phyloP scores from a whole-genome alignment of 495 filamentous ascomycete species.

The Xylaria scruposa region DNA sequence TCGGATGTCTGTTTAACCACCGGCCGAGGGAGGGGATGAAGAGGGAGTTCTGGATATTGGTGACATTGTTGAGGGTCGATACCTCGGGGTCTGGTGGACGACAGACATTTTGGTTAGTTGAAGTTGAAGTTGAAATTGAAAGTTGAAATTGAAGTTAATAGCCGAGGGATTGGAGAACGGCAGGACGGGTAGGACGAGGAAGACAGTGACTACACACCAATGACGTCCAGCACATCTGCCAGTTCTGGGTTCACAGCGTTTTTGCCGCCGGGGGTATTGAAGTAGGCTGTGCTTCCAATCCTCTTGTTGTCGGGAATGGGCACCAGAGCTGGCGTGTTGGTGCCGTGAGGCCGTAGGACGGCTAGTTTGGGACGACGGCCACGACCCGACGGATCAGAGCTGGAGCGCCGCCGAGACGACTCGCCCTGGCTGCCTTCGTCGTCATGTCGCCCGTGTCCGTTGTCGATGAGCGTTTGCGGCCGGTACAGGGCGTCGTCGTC shows the following conservation, averaged over 20 bases:
- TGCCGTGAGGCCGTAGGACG: conserved; percentile 34
- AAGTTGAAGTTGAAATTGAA: too few relatives aligned
- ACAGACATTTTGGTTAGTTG: background rate
- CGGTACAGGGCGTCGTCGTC: conserved; percentile 10
- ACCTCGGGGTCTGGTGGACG: conserved; percentile 71
- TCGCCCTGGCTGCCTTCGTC: conserved; percentile 8
- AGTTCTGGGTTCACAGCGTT: conserved; percentile 63
- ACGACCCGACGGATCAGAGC: conserved; percentile 36
- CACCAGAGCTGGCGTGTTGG: conserved; percentile 27
- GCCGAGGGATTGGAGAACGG: too few relatives aligned
- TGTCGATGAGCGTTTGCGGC: conserved; percentile 12
- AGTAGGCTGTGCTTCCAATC: conserved; percentile 37
- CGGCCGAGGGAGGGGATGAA: conserved; percentile 74
- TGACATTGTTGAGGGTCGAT: conserved; percentile 73
- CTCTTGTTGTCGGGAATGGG: conserved; percentile 30
- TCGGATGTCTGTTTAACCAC: conserved; percentile 72
- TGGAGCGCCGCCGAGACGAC: conserved; percentile 34
- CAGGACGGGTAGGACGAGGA: background rate
- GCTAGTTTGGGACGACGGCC: conserved; percentile 33
- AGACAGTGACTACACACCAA: conserved; percentile 58
- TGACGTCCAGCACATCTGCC: conserved; percentile 73
- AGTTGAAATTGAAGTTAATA: too few relatives aligned
- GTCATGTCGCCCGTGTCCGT: background rate
- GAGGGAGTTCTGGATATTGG: conserved; percentile 80
- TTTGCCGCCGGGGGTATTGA: conserved; percentile 40